Evolutionary conservation across 1,284 basidiomycete genomes (phyloP), one percentile per base, ranked within the genome.

Genomic region (Puccinia triticina): DNA sequence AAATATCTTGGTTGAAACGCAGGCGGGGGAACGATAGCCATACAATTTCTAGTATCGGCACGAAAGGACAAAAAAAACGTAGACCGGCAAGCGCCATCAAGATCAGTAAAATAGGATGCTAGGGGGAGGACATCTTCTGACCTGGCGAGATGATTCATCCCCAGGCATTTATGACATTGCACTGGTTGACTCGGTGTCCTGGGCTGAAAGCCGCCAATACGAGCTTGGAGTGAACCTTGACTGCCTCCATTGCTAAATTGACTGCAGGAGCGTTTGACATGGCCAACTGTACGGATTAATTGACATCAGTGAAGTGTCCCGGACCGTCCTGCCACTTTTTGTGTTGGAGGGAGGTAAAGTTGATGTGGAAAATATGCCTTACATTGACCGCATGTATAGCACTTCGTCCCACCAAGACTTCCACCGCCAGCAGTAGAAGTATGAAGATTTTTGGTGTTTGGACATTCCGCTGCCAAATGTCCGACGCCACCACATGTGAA

Each of bases 141-240:
- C 72, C 72, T 76, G 32, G 74, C 74, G 23, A 61, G 61, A 61
- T 76, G 74, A 43, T 76, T 76, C 74, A 76, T 76, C 29, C 74
- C 74, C 29, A 61, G 74, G 34, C 74, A 76, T 76, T 76, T 76
- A 34, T 76, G 61, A 61, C 74, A 76, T 61, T 76, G 74, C 21
- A 76, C 59, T 26, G 59, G 53, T 34, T 76, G 74, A n/a, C 53
- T 40, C 16, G 74, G 74, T 32, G 53, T n/a, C 23, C 74, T 32
- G 16, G 74, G 74, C 46, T 76, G 59, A 32, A 46, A 72, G 26
- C 37, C 34, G 16, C 37, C 34, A 26, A 40, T 23, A 10, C 53
- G 46, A 26, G 55, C 34, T 53, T 40, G 26, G 55, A 26, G 34
- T 26, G n/a, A 29, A 29, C 23, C 32, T 32, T 18, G 53, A 61